A percentile compares a stretch with the other conserved stretches of the same genome.
Evolutionary conservation across 1,284 basidiomycete genomes (phyloP).

Genomic region (Malassezia arunalokei): DNA sequence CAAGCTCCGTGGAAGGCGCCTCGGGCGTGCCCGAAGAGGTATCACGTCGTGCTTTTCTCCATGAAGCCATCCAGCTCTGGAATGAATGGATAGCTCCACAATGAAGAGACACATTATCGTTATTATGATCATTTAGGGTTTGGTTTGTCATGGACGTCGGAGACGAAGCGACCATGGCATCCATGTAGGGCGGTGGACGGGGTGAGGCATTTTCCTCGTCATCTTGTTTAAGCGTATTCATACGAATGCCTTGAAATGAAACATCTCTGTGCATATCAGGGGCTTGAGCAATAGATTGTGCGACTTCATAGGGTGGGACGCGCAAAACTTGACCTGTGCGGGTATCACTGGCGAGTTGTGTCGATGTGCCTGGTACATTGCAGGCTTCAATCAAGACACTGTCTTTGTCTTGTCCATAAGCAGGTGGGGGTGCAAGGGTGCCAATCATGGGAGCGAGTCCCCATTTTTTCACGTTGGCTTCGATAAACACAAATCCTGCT

Average conservation of each 20-base stretch:
- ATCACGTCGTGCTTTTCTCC: conserved; percentile 1
- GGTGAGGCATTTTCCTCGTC: not conserved
- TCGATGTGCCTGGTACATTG: not conserved
- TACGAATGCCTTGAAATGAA: not conserved
- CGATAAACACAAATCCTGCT: conserved; percentile 46
- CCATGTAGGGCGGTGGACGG: conserved; percentile 1
- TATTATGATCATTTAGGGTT: not conserved
- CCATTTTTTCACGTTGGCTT: conserved; percentile 46
- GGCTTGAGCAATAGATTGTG: not conserved
- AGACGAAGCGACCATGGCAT: not conserved
- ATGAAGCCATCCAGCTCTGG: not conserved
- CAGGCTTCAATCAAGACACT: conserved; percentile 43
- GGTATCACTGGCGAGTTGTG: not conserved
- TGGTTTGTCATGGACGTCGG: not conserved
- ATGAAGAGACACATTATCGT: not conserved
- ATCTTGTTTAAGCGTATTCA: not conserved
- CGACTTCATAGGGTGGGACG: conserved; percentile 5
- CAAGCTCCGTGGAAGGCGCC: conserved; percentile 6
- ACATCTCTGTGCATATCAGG: not conserved
- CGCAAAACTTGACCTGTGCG: not conserved
- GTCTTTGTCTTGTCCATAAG: conserved; percentile 44
- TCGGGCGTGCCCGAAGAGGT: not conserved
- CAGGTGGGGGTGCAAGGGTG: conserved; percentile 42
- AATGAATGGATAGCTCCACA: not conserved
- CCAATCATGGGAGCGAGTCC: conserved; percentile 45